Base-by-base conservation (phyloP, 164 flowering plant genomes). In the Nelumbo lutea region DNA sequence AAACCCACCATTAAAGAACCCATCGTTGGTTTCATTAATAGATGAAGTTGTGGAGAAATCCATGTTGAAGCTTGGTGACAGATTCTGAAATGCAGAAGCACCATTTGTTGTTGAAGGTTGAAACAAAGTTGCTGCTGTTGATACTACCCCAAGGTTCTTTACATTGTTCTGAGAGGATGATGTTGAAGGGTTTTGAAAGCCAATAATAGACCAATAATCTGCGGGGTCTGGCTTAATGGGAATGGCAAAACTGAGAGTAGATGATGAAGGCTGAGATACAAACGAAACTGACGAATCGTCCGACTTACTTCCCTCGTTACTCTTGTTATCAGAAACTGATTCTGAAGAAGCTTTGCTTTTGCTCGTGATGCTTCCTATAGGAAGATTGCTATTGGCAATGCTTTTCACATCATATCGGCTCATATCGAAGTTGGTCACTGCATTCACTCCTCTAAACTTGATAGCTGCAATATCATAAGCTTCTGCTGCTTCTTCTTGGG, bases 401-500 rank as follows among this genome's bases (percentile, higher is more conserved):
- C 86, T 83, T 66, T 83, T 83, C 3, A 90, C 86, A 39, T 90
- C 96, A 72, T 90, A 90, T 8, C 96, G 83, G 76, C 86, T 85
- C 84, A 90, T 88, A 81, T 88, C 91, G 50, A 90, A 90, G 83
- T 90, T 90, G 9, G 96, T 90, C 38, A 90, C 96, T 0, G 96
- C 93, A 61, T 88, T 90, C 2, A 86, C 81, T 50, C 96, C 96
- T 56, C 93, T 67, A 80, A 90, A 90, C 47, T 90, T 90, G 15
- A 90, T 87, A 3, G 96, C 96, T 0, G 96, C 96, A 15, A 90
- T 88, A 80, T 88, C 96, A 67, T 90, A 90, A 3, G 96, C 96
- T 73, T 90, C 96, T 0, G 96, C 96, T 4, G 96, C 96, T 79
- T 90, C 96, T 61, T 90, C 96, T 70, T 90, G 87, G 1, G 96